Base-by-base conservation (phyloP, 75 land plant genomes). In the Pinus tabuliformis region DNA sequence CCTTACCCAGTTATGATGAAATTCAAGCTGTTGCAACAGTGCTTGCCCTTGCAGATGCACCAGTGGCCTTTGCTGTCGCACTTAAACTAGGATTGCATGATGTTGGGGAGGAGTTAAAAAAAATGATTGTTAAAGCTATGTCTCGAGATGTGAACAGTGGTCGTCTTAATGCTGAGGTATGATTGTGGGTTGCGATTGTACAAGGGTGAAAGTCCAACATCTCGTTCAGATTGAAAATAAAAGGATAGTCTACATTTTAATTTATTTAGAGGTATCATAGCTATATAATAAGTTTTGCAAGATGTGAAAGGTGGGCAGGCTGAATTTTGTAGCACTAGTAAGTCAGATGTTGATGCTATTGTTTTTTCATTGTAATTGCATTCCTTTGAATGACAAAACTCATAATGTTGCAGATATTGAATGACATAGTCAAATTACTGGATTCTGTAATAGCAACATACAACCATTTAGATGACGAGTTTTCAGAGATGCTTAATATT, bases 51-150 rank as follows among this genome's bases (percentile, higher is more conserved):
- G 95, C 91, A 60, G 89, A 89, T 83, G 93, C 95, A 62, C 91
- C 98, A 72, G 95, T 92, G 77, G 95, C 93, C 11, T 87, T 91
- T 57, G 85, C 90, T 71, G 75, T 95, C 39, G 90, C 92, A 42
- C 85, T 97, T 20, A 97, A 92, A 82, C 87, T 91, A 60, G 95
- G 98, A 37, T 76, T 95, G 49, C 81, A 79, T 57, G 96, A 91
- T 30, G 82, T 97, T 70, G 95, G 96, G 42, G 96, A 87, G 73
- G 66, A 89, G 26, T 83, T 97, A 76, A 84, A 81, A 72, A 84
- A 84, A 70, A 85, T 92, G 2, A 83, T 97, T 59, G 79, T 88
- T 17, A 57, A 76, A 62, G 85, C 93, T 54, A 78, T 95, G 84
- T 81, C 87, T 26, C 83, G 85, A 81, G 94, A 89, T 78, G 86